Conservation (phyloP, 305 asterid species). For the Striga hermonthica region DNA sequence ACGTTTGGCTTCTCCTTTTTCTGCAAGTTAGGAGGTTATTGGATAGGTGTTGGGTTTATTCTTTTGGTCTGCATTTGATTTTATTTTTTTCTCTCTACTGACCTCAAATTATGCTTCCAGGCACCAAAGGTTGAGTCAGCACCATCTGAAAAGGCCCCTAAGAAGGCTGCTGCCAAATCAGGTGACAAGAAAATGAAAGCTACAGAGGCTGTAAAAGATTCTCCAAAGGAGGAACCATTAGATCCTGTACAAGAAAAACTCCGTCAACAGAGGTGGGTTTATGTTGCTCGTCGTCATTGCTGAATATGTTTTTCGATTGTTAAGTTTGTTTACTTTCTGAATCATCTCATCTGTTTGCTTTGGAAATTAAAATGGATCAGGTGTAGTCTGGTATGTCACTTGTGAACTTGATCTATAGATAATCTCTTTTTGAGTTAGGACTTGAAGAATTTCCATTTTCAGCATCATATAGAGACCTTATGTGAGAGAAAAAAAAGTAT, state of each 20-base stretch:
- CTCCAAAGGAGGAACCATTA: constrained; percentile 47
- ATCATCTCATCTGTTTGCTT: no score
- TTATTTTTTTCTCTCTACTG: background rate
- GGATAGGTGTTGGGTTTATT: background rate
- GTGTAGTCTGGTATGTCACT: no score
- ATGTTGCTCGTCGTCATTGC: background rate
- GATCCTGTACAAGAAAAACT: constrained; percentile 57
- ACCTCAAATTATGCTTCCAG: constrained; percentile 36
- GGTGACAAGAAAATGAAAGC: constrained; percentile 57
- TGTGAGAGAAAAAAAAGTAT: no score
- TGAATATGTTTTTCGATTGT: no score
- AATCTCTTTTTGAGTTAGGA: no score
- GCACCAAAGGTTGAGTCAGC: constrained; percentile 47
- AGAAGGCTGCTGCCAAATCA: constrained; percentile 44
- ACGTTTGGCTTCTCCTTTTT: no score
- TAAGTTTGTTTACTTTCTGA: no score
- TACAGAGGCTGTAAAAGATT: constrained; percentile 48
- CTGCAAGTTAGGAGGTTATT: no score
- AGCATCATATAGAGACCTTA: no score
- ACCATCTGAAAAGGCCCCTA: constrained; percentile 54
- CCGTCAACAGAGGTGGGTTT: constrained; percentile 60
- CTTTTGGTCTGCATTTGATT: background rate
- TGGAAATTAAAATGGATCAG: no score
- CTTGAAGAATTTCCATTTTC: no score
- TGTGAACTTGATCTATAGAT: no score